Base-by-base conservation (phyloP, 495 filamentous ascomycete species). In the Trichoderma parareesei region DNA sequence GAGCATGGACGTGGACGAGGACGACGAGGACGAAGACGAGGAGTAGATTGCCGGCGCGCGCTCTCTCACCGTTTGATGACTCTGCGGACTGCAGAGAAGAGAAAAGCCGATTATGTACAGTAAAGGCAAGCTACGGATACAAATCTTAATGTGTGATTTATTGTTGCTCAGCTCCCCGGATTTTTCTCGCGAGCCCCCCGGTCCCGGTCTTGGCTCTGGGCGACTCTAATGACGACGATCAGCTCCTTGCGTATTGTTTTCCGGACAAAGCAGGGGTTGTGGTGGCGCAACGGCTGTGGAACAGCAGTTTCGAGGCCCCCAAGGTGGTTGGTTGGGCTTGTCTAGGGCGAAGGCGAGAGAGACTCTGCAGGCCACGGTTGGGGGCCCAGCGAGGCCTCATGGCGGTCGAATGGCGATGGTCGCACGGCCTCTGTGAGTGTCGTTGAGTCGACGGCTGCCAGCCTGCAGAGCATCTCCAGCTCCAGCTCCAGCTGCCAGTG, bases 1-100 rank as follows among this genome's bases (percentile, higher is more conserved):
- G 75, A 92, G 92, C 4, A 93, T 93, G 92, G 94, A 98, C 64
- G 92, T 96, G 66, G 92, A 96, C 74, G 90, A 92, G 37, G 90
- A 90, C 43, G 89, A 91, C 6, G 89, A 88, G 38, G 88, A 88
- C 49, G 86, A 87, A 63, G 81, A 84, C 64, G 74, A 77, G 20
- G 75, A 76, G 60, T 48, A 61, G 65, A 57, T 60, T 27, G 61
- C 11, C 18, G 42, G 43, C 41, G n/a, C 41, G 55, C 60, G 11
- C 53, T 57, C 53, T 57, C 53, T 27, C 11, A 35, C 9, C 53
- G 10, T 57, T 57, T 40, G 44, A 53, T 61, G 11, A 13, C 60
- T 61, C 37, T 35, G 9, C 11, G 2, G 27, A 27, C 27, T 27
- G 27, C 27, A 18, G 37, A 43, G n/a, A 18, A 49, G 20, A 49